Evolutionary conservation across 805 yeast genomes (phyloP), one percentile per base, ranked within the genome.

Genomic region (Starmerella stellata): DNA sequence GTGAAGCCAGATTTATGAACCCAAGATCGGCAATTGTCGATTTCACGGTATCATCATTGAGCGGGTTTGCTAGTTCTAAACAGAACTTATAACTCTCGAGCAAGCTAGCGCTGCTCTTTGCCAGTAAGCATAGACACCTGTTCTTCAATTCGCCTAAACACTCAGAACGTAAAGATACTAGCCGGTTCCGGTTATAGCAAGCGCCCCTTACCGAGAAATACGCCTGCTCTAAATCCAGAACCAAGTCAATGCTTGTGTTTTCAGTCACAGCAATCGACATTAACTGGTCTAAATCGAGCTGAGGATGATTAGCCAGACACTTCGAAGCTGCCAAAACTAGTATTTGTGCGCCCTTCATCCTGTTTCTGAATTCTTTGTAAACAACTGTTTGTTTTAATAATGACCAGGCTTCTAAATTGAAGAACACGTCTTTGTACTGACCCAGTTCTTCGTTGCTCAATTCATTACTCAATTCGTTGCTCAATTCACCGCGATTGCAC

Each of bases 201-300:
- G 3, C 14, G 5, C 29, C 34, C 14, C 7, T 15, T 21, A 23
- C 21, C 15, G 27, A 8, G 30, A 16, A 36, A 34, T 29, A 36
- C 9, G 34, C 34, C 23, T 30, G 33, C 15, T 36, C 30, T 7
- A 36, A 28, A 17, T 36, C 38, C 5, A 28, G 14, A 8, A 20
- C 21, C 5, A 16, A 14, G 21, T n/a, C 15, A 17, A 19, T 14
- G 17, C 20, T 18, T 15, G 38, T 34, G 11, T 15, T 19, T 11
- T 17, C 17, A 15, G 16, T 15, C 14, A 25, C 21, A 2, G 28
- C 20, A 14, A 38, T 16, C 20, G 16, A 14, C 33, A 21, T 17
- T 20, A 38, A 18, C 14, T 24, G 15, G 8, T 24, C 39, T 4
- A 29, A 13, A 17, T n/a, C 19, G 16, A 15, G 19, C 9, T 29